Percentiles rank a stretch among this genome's conserved stretches.
Conservation (phyloP, 2,329 filamentous ascomycete species). For the Saccharata proteae region DNA sequence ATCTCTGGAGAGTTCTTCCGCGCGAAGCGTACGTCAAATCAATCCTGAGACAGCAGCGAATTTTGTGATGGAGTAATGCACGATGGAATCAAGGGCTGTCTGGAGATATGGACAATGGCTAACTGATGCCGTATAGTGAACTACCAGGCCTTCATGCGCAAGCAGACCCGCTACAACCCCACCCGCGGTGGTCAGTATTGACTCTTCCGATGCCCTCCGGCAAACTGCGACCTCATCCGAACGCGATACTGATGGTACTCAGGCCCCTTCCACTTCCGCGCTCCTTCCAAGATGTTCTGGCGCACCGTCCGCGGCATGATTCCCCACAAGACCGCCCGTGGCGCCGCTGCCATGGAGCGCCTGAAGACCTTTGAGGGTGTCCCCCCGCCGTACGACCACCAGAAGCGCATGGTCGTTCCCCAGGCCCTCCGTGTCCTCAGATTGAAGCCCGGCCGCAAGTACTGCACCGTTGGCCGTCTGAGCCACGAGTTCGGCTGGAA, state of each 20-base stretch:
- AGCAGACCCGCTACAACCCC: conserved; percentile 99
- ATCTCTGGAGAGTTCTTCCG: conserved; percentile 99
- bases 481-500: conserved; percentile 99
- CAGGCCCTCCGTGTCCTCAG: conserved; percentile 94
- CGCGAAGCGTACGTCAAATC: conserved; percentile 81
- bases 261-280: conserved; percentile 99
- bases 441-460: conserved; percentile 98
- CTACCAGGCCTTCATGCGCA: conserved; percentile 99
- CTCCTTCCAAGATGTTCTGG: conserved; percentile 99
- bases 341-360: conserved; percentile 90
- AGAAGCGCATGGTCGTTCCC: conserved; percentile 99
- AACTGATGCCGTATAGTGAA: conserved; percentile 59
- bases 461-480: conserved; percentile 96
- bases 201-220: conserved; percentile 6
- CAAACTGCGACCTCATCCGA: background rate
- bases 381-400: conserved; percentile 97
- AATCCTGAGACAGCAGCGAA: background rate
- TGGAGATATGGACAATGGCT: conserved; percentile 33
- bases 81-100: conserved; percentile 8
- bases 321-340: conserved; percentile 98
- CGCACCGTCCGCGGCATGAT: conserved; percentile 99
- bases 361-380: conserved; percentile 99
- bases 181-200: conserved; percentile 77
- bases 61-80: conserved; percentile 1
- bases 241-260: conserved; percentile 16